Evolutionary conservation across 83 land plant species (phyloP).

Genomic region (Picea abies): DNA sequence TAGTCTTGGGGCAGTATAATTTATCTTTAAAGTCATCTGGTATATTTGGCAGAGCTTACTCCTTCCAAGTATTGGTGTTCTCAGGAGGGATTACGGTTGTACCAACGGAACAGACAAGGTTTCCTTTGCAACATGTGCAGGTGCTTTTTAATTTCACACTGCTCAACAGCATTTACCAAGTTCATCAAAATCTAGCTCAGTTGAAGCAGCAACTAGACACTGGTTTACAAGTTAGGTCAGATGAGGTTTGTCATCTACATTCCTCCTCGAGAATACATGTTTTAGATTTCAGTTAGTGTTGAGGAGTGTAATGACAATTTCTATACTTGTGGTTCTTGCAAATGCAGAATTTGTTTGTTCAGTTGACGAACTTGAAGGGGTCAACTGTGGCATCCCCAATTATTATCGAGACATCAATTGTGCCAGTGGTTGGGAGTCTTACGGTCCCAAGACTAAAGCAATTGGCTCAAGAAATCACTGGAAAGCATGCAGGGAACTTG

Average conservation of each 20-base stretch:
- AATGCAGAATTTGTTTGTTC: conserved; percentile 66
- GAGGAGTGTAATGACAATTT: background rate
- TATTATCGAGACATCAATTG: conserved; percentile 55
- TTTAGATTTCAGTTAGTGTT: conserved; percentile 1
- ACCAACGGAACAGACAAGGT: conserved; percentile 48
- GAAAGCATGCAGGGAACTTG: conserved; percentile 54
- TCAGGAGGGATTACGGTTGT: conserved; percentile 69
- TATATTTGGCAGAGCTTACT: conserved; percentile 54
- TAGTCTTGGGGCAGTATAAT: conserved; percentile 39
- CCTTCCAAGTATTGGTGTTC: conserved; percentile 67
- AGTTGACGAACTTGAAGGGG: conserved; percentile 59
- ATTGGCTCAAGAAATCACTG: conserved; percentile 57
- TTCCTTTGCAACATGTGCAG: conserved; percentile 49
- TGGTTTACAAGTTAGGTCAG: conserved; percentile 46
- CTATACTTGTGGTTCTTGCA: background rate
- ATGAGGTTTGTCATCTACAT: conserved; percentile 51
- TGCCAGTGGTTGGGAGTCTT: conserved; percentile 49
- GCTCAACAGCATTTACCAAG: conserved; percentile 50
- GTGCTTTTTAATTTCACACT: conserved; percentile 69
- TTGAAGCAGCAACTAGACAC: conserved; percentile 50
- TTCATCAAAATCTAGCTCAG: conserved; percentile 39
- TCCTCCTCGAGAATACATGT: background rate
- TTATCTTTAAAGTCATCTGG: conserved; percentile 37
- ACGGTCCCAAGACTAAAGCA: conserved; percentile 52
- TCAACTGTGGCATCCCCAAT: conserved; percentile 59